Evolutionary conservation across 2,329 filamentous ascomycete genomes (phyloP), one percentile per base, ranked within the genome.

Genomic region (Hymenoscyphus linearis): DNA sequence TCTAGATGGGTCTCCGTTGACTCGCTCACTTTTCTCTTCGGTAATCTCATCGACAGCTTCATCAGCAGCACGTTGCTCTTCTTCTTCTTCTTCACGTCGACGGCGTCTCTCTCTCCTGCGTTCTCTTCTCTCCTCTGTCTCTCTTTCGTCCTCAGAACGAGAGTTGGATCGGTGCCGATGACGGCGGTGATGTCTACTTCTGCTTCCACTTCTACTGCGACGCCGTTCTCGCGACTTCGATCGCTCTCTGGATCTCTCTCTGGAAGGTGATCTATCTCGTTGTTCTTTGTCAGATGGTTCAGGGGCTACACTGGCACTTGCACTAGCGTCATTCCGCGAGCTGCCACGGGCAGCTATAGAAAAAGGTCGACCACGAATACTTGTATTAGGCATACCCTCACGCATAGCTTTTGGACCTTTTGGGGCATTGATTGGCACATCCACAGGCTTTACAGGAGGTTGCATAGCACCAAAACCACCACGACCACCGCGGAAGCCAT

Each of bases 381-480:
- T 90, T 61, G 88, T 93, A 74, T 96, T 96, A 57, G 90, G 89
- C 12, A 92, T 79, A 34, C 92, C 91, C 75, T 95, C 89, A 65
- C 93, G 85, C 91, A 98, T 96, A 18, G 95, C 95, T 76, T 95
- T 93, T 55, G 95, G 95, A 10, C 93, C 95, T 59, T 89, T 96
- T 31, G 95, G 95, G 31, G 95, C 95, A 76, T 82, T 91, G 76
- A 86, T 74, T 52, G 85, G 85, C 57, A 80, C 77, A 60, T 76
- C 74, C 65, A 73, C 62, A 40, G 69, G 61, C 68, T 72, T 72
- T 55, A 73, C 64, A 66, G 67, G 66, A 44, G 69, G 66, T 53
- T 69, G 70, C 66, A 74, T 70, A 36, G 68, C 65, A 61, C 74
- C 75, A 61, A 77, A 77, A 40, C 76, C 76, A 60, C 75, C 66